Conservation (phyloP, 1,284 basidiomycete species). For the Takashimella tepidaria region DNA sequence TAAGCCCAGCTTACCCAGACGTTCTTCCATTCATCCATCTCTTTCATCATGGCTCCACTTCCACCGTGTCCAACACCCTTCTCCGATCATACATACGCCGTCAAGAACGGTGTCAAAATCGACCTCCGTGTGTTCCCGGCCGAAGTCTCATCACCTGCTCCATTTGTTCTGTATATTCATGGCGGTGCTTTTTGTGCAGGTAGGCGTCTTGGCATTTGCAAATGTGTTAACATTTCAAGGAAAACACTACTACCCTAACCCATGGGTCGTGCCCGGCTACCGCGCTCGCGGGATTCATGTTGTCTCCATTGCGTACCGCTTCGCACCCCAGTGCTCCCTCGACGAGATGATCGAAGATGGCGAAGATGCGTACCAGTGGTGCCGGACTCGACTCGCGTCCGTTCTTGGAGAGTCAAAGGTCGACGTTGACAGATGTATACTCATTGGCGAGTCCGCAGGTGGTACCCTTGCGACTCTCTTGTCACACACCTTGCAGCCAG, state of each 20-base stretch:
- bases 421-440: background rate
- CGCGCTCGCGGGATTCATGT: constrained; percentile 15
- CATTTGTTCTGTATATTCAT: constrained; percentile 22
- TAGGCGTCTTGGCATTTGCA: constrained; percentile 7
- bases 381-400: constrained; percentile 9
- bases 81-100: constrained; percentile 23
- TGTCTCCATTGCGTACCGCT: constrained; percentile 26
- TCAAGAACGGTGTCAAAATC: constrained; percentile 22
- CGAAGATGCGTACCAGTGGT: constrained; percentile 20
- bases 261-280: constrained; percentile 26
- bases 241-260: constrained; percentile 17
- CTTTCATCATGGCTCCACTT: background rate
- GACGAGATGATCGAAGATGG: constrained; percentile 19
- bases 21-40: too few relatives aligned
- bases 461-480: constrained; percentile 2
- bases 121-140: constrained; percentile 24
- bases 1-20: too few relatives aligned
- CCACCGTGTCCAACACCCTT: background rate
- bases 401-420: constrained; percentile 7
- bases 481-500: constrained; percentile 10
- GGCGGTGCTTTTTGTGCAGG: constrained; percentile 18
- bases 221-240: constrained; percentile 18
- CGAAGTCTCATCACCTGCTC: background rate
- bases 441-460: constrained; percentile 1
- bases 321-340: constrained; percentile 19